Evolutionary conservation across 2,329 filamentous ascomycete species (phyloP), one percentile per base, ranked within the genome.

Genomic region (Fusarium brachygibbosum): DNA sequence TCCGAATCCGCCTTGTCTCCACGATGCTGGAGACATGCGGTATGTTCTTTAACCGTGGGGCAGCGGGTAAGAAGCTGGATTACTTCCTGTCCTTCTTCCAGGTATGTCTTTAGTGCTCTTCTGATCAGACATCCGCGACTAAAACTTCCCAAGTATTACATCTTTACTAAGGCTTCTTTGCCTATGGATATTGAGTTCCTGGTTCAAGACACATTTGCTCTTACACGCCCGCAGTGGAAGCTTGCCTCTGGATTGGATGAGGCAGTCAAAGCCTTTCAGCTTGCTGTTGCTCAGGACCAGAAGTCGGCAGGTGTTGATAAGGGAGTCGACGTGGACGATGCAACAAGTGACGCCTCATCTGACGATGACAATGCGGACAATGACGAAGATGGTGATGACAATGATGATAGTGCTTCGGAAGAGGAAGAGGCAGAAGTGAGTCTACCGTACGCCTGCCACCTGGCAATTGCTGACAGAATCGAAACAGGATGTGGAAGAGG

Each of bases 121-220:
- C 1, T 7, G 8, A 6, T 28, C 19, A 23, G 14, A 23, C 42
- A 25, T 34, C 12, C 14, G 23, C n/a, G 38, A 57, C 61, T 69
- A 29, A 68, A 48, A 19, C 66, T 58, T 63, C 44, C 9, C 49
- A 69, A 93, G 87, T 98, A 98, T 79, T 99, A 99, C 80, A 91
- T 98, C 71, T 90, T 92, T 75, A 94, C 93, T 21, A 99, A 99
- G 80, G 90, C 95, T 21, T 86, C 92, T 1, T 81, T 98, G 38
- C 96, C 97, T 0, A 97, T 99, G 93, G 96, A 99, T 70, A 93
- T 98, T 46, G 96, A 99, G 61, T 99, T 99, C 77, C 90, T 98
- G 45, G 88, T 99, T 9, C 94, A 98, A 78, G 96, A 99, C 78
- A 94, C 93, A 0, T 98, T 92, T 80, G 90, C 91, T 28, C 82